Conservation (phyloP, 2,329 filamentous ascomycete species). For the Sclerotinia glacialis region DNA sequence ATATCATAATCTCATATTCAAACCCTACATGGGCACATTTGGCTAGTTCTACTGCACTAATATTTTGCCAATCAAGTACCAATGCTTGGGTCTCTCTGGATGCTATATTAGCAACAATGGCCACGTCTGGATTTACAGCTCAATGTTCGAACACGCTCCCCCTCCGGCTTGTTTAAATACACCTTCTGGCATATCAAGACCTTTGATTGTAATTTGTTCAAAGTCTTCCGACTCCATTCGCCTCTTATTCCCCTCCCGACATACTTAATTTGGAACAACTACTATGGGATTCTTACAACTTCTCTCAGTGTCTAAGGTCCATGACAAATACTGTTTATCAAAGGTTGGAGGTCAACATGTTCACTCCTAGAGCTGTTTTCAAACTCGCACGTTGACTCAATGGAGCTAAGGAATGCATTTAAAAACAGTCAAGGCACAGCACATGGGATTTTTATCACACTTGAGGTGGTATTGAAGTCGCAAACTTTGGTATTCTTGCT, state of each 20-base stretch:
- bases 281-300: not conserved
- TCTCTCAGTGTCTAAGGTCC: too few relatives aligned
- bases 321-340: not conserved
- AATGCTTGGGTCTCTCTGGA: not conserved
- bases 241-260: not conserved
- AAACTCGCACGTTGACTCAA: not conserved
- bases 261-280: not conserved
- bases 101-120: not conserved
- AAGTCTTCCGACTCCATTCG: not conserved
- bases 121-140: conserved; percentile 2
- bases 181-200: not conserved
- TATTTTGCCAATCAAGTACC: not conserved
- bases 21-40: conserved; percentile 1
- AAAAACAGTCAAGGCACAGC: not conserved
- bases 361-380: not conserved
- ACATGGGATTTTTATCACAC: not conserved
- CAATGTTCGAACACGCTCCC: not conserved
- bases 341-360: too few relatives aligned
- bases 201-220: not conserved
- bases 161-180: not conserved
- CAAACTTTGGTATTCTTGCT: conserved; percentile 4
- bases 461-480: not conserved
- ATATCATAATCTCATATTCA: conserved; percentile 3
- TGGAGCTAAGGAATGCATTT: not conserved
- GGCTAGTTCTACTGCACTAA: conserved; percentile 8